Evolutionary conservation across 768 basidiomycete genomes (phyloP), one percentile per base, ranked within the genome.

Genomic region (Mycena haematopus): DNA sequence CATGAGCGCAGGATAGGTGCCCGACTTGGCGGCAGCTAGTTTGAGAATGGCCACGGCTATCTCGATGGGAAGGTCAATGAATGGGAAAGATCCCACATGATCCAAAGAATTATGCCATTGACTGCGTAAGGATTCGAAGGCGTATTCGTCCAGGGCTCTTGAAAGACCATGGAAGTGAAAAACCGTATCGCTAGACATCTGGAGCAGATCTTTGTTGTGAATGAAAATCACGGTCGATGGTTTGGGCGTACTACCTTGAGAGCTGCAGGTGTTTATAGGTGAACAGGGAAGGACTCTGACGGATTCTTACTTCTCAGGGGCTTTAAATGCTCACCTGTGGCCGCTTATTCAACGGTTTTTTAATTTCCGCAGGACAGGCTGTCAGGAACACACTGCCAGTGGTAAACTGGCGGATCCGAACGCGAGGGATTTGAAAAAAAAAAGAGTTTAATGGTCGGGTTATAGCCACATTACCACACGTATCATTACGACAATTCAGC

Each of bases 1-100:
- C 63, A 65, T 60, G 21, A 65, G 58, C 6, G 44, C 42, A 1
- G 63, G 35, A 31, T 65, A 65, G 1, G 58, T 38, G 24, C 63
- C 53, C 1, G 58, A 57, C 27, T 57, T 60, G 0, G 49, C 53
- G 9, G 58, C 52, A 2, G 63, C 63, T 10, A 57, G 1, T 24
- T 60, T 65, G 31, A 65, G 35, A 22, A 65, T 65, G 0, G 42
- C 25, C 4, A 60, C 6, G 0, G 49, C 49, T 5, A 65, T 52
- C 21, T 65, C 63, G 19, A 31, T 0, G 0, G 63, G 63, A 1
- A 65, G 55, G 10, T 36, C 22, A 19, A 11, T 11, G 42, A 65
- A 60, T 6, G 50, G 58, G 15, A 65, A 60, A 0, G 58, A n/a
- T 19, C 45, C 54, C 6, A 60, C 15, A 11, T 25, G 49, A 14